Base-by-base conservation (phyloP, 768 basidiomycete species). In the Mycena belliarum region DNA sequence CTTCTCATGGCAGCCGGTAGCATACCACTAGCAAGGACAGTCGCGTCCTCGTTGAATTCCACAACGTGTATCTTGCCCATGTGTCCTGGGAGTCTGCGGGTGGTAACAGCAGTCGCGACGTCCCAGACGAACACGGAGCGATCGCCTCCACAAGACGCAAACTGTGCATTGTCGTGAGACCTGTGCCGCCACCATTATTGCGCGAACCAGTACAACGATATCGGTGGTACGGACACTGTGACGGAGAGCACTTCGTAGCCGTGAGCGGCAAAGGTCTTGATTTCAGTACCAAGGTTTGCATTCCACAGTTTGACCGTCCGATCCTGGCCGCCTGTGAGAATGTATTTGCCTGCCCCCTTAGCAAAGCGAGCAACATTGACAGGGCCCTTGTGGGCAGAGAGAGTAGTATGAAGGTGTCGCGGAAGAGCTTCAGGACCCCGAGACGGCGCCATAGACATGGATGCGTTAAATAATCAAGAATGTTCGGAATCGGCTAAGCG, bases 121-220 rank as follows among this genome's bases (percentile, higher is more conserved):
- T 99, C 97, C 96, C 96, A 98, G 23, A 97, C 73, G 64, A 97
- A 97, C 1, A 97, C 87, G 49, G 88, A 87, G 61, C 93, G 86
- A 72, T 99, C 96, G 7, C 96, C 96, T 29, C 96, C 96, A 23
- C 89, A 92, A 4, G 93, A 95, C 15, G 89, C 95, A 65, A 99
- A 95, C 66, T 89, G 89, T 26, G 89, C 87, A 75, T 99, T 99
- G 73, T 99, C 96, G 63, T 93, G 87, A 41, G 93, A 83, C 38
- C 92, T 96, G 63, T 18, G 51, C 26, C 23, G 32, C n/a, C 20
- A 25, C 25, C n/a, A 10, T 20, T 41, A 21, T 29, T 38, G 18
- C 8, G 37, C 43, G 44, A 24, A 18, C 7, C 49, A 38, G 54
- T 26, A 28, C 41, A 42, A 15, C 53, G 61, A 40, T 33, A 20